Evolutionary conservation across 371 early-diverging fungal species (phyloP).

Genomic region (Polyrhizophydium stewartii): DNA sequence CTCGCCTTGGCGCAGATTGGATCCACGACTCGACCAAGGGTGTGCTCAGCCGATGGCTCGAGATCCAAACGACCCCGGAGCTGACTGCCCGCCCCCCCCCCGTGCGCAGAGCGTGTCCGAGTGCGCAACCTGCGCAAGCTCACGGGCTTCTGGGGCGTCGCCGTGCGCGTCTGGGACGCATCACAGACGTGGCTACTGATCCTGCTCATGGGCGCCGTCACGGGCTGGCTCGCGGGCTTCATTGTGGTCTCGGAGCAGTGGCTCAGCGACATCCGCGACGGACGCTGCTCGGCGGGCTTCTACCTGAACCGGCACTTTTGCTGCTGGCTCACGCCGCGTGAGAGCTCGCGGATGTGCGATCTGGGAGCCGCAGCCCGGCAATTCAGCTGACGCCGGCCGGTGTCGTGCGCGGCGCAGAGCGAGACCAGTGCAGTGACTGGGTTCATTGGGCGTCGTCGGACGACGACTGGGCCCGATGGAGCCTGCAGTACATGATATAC

Average conservation of each 20-base stretch:
- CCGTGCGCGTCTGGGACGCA: slow-evolving; percentile 63
- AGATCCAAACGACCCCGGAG: not conserved
- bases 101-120: slow-evolving; percentile 59
- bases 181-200: slow-evolving; percentile 56
- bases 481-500: slow-evolving; percentile 23
- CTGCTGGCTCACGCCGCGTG: slow-evolving; percentile 65
- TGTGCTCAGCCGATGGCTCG: slow-evolving; percentile 5
- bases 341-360: not conserved
- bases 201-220: slow-evolving; percentile 49
- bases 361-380: not conserved
- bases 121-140: slow-evolving; percentile 53
- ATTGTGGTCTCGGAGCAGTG: slow-evolving; percentile 82
- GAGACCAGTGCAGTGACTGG: not conserved
- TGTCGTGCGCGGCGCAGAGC: not conserved
- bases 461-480: not conserved
- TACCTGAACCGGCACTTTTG: slow-evolving; percentile 85
- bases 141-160: slow-evolving; percentile 51
- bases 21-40: slow-evolving; percentile 80
- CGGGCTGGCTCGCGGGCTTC: slow-evolving; percentile 76
- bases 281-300: slow-evolving; percentile 81
- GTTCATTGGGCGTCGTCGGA: not conserved
- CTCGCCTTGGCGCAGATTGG: slow-evolving; percentile 57
- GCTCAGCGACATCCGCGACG: slow-evolving; percentile 79
- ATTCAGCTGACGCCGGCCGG: slow-evolving; percentile 1
- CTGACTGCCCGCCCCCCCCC: not conserved